Base-by-base conservation (phyloP, 257 asterid genomes). In the Rubia yunnanensis region DNA sequence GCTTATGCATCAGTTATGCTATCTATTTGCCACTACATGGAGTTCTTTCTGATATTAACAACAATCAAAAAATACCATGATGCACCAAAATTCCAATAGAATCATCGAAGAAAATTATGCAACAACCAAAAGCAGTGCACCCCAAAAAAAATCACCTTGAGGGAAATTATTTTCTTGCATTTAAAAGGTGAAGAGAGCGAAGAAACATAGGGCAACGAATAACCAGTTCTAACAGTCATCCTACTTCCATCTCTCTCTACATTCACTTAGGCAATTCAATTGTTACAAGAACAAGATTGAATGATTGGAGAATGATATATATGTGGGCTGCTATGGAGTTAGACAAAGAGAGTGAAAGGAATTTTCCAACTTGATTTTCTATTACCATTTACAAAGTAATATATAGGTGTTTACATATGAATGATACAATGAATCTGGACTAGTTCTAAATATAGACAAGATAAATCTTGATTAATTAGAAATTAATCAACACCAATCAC, bases 141-240 rank as follows among this genome's bases (percentile, higher is more conserved):
- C 54, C 56, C 28, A 50, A 7, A 69, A 35, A 26, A 26, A 13
- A 22, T 23, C 64, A 60, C 96, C 89, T 73, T 74, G 18, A 70
- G 69, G 63, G 28, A 56, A 59, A 72, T 65, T 17, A 70, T 66
- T 64, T 64, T 15, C 52, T 44, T 79, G 66, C 77, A 71, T 60
- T 72, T 82, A 63, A 70, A 66, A 56, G 89, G 77, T 22, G 86
- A 78, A 63, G 85, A 77, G 70, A 76, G 69, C 62, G 78, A 41
- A 34, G 83, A 80, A 63, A 72, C 66, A 58, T 73, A 73, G 62
- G 89, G 72, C 72, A 80, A 74, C 35, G 86, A 76, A 70, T 84
- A 73, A 72, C 74, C 79, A 62, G 73, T 41, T 74, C 83, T 77
- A 61, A 69, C 74, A 50, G 85, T 72, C 96, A 86, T 83, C 64